Base-by-base conservation (phyloP, 2,329 filamentous ascomycete genomes). In the Colletotrichum liaoningense region DNA sequence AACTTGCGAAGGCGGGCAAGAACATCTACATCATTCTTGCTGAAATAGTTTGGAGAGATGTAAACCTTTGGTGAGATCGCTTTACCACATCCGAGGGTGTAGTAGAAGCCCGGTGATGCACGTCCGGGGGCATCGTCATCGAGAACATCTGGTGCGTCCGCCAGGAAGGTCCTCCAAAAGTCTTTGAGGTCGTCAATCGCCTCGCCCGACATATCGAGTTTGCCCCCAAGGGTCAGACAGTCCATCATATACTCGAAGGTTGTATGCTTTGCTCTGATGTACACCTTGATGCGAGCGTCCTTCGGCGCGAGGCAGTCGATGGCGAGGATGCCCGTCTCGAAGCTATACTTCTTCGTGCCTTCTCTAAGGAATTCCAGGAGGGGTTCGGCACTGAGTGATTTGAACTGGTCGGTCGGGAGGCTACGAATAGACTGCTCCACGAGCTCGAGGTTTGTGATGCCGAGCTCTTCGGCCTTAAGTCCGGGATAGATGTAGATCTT, bases 401-500 rank as follows among this genome's bases (percentile, higher is more conserved):
- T n/a, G 22, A 60, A 64, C 5, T 73, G 70, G 3, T 58, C 59
- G 24, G 59, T 6, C 2, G 70, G 70, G 8, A 73, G 55, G 60
- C 66, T 60, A 33, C 70, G 66, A 22, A 73, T 65, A 30, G 70
- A 64, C 26, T 35, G 59, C 60, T 73, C 70, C 2, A 73, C 70
- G 14, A 73, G 42, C 33, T 73, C 66, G 1, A 73, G 70, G 59
- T 69, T 73, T 9, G 65, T 69, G 55, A 73, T 73, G 16, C 70
- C 70, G 2, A 73, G 70, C 46, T 69, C 70, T 35, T 73, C 66
- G 0, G 70, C 70, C 60, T 73, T 73, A 3, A 73, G 55, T 1
- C 70, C 70, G 16, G 70, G 70, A 46, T 73, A 73, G 11, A 73
- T 73, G 26, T 73, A 73, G 12, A 73, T 69, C 59, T 73, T 73